A percentile compares a stretch with the other conserved stretches of the same genome.
phyloP scores from a whole-genome alignment of 257 asterid species.

The Solanum paucissectum region DNA sequence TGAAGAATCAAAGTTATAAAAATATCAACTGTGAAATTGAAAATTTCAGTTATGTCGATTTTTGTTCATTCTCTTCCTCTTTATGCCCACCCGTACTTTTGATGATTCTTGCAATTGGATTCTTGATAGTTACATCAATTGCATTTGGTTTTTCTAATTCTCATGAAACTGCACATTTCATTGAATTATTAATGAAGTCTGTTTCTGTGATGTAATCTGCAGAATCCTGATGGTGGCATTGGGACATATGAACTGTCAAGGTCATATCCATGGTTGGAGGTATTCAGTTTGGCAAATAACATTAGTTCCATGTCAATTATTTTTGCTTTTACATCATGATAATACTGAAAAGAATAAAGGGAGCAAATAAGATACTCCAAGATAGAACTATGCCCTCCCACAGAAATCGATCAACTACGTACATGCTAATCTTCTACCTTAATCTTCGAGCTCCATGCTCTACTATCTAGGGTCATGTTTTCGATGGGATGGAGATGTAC shows the following conservation, averaged over 20 bases:
- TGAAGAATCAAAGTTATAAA: not conserved
- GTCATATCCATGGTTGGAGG: conserved; percentile 98
- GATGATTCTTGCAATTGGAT: not conserved
- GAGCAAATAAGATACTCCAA: not conserved
- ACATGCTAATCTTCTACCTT: not conserved
- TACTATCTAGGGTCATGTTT: not conserved
- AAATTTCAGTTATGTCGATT: too few relatives aligned
- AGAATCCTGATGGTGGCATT: conserved; percentile 73
- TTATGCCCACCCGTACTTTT: too few relatives aligned
- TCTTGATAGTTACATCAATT: not conserved
- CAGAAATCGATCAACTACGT: not conserved
- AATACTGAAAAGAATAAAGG: not conserved
- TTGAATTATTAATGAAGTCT: not conserved
- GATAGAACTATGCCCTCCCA: not conserved
- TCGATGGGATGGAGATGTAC: not conserved
- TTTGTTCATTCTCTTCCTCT: too few relatives aligned
- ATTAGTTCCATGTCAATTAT: not conserved
- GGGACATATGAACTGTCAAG: conserved; percentile 94
- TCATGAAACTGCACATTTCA: not conserved
- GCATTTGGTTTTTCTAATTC: not conserved
- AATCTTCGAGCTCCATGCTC: not conserved
- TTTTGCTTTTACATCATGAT: not conserved
- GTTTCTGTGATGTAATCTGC: conserved; percentile 11
- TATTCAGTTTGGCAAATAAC: conserved; percentile 8
- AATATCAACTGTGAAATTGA: not conserved